phyloP scores from a whole-genome alignment of 306 rosid species.

The Lupinus albus region DNA sequence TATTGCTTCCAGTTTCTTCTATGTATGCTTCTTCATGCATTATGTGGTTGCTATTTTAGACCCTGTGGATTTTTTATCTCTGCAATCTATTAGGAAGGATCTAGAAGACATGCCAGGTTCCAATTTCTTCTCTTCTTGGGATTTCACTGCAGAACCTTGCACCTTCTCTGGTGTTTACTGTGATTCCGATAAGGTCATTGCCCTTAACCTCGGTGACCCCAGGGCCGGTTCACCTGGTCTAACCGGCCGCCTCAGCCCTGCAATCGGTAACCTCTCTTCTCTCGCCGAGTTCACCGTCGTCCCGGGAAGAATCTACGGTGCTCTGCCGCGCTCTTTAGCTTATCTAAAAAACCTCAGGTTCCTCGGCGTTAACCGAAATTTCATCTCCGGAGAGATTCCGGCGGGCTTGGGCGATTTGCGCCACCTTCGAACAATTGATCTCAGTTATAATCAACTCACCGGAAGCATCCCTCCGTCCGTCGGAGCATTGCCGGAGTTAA shows the following conservation, averaged over 20 bases:
- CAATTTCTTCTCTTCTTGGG: conserved; percentile 82
- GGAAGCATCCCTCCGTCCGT: conserved; percentile 74
- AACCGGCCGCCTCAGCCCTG: conserved; percentile 72
- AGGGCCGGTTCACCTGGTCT: conserved; percentile 87
- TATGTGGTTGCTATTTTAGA: conserved; percentile 64
- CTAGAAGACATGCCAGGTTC: conserved; percentile 86
- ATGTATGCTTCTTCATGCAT: background rate
- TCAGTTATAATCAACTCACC: conserved; percentile 78
- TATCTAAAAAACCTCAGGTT: conserved; percentile 69
- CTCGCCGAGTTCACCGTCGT: conserved; percentile 84
- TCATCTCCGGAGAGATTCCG: conserved; percentile 84
- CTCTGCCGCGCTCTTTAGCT: conserved; percentile 60
- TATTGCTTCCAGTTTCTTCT: background rate
- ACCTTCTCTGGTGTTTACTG: conserved; percentile 90
- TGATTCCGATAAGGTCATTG: conserved; percentile 68
- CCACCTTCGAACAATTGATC: conserved; percentile 69
- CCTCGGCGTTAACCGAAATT: conserved; percentile 81
- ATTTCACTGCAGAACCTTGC: conserved; percentile 95
- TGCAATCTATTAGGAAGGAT: conserved; percentile 78
- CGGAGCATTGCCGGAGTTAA: conserved; percentile 64
- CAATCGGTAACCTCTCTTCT: conserved; percentile 74
- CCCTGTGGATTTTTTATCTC: conserved; percentile 86
- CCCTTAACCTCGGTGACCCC: conserved; percentile 95
- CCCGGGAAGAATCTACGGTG: conserved; percentile 80
- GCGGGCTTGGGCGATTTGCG: conserved; percentile 55